Evolutionary conservation across 208 protist genomes (phyloP).

Genomic region (Naegleria lovaniensis): DNA sequence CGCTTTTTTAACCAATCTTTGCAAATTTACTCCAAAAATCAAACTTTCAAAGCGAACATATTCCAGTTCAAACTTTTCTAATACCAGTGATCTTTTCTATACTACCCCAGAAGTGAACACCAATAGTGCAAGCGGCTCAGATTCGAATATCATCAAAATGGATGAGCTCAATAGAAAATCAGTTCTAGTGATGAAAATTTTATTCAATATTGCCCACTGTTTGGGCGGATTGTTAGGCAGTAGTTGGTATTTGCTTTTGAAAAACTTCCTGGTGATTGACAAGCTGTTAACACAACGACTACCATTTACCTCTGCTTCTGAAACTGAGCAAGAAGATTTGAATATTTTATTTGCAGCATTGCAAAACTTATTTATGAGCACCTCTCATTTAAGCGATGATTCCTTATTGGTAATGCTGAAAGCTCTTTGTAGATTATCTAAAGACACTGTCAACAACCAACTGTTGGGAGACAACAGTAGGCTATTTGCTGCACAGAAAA

Average conservation of each 20-base stretch:
- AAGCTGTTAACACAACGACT: not conserved
- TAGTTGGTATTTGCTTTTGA: slow-evolving; percentile 33
- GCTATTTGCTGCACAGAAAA: slow-evolving; percentile 29
- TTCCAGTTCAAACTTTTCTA: not conserved
- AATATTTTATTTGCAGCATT: slow-evolving; percentile 23
- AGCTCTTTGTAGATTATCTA: slow-evolving; percentile 24
- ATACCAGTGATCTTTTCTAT: not conserved
- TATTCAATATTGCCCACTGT: slow-evolving; percentile 39
- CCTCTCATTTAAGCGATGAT: slow-evolving; percentile 25
- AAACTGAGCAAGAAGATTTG: slow-evolving; percentile 20
- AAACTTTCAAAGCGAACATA: not conserved
- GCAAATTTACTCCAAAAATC: slow-evolving; percentile 26
- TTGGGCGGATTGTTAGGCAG: slow-evolving; percentile 31
- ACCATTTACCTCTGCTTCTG: not conserved
- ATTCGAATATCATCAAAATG: not conserved
- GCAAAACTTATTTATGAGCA: slow-evolving; percentile 31
- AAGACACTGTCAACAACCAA: slow-evolving; percentile 14
- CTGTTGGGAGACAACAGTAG: not conserved
- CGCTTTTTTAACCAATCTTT: slow-evolving; percentile 32
- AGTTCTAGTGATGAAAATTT: slow-evolving; percentile 31
- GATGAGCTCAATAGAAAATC: slow-evolving; percentile 31
- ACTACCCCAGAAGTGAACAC: not conserved
- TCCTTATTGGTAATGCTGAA: slow-evolving; percentile 27
- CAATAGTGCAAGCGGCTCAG: not conserved
- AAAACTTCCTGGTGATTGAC: slow-evolving; percentile 36